Conservation (phyloP, 1,139 yeast genomes). For the Candida sanyaensis region DNA sequence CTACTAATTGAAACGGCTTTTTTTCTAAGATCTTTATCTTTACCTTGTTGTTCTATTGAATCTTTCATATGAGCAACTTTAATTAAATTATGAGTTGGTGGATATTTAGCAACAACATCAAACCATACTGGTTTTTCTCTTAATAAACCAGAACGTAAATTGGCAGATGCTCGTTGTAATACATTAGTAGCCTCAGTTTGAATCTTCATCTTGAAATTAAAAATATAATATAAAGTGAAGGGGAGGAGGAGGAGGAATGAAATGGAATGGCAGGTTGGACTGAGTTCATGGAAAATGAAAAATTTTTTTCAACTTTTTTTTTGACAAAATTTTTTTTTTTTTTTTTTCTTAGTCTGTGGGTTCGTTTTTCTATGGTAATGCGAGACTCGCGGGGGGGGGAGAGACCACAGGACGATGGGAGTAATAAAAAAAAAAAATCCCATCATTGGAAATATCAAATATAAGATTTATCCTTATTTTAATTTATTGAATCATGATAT, state of each 20-base stretch:
- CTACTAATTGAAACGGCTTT: neutral
- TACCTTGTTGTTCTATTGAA: constrained; percentile 13
- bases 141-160: constrained; percentile 64
- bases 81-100: constrained; percentile 70
- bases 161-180: constrained; percentile 74
- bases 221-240: too few species aligned
- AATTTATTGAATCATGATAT: constrained; percentile 5
- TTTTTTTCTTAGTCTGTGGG: neutral
- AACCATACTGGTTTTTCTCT: constrained; percentile 82
- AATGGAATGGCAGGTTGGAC: too few species aligned
- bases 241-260: too few species aligned
- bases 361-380: too few species aligned
- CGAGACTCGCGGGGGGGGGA: too few species aligned
- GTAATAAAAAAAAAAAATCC: too few species aligned
- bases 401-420: too few species aligned
- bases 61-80: constrained; percentile 39
- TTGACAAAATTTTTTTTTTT: too few species aligned
- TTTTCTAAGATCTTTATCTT: constrained; percentile 21
- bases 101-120: constrained; percentile 75
- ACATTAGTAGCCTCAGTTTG: constrained; percentile 71
- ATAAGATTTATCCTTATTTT: too few species aligned
- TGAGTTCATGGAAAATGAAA: neutral
- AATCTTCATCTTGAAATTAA: constrained; percentile 64
- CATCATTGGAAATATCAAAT: too few species aligned
- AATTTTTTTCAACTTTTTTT: constrained; percentile 2